A percentile compares a stretch with the other conserved stretches of the same genome.
Conservation (phyloP, 139 green algal species). For the Micromonas commoda region DNA sequence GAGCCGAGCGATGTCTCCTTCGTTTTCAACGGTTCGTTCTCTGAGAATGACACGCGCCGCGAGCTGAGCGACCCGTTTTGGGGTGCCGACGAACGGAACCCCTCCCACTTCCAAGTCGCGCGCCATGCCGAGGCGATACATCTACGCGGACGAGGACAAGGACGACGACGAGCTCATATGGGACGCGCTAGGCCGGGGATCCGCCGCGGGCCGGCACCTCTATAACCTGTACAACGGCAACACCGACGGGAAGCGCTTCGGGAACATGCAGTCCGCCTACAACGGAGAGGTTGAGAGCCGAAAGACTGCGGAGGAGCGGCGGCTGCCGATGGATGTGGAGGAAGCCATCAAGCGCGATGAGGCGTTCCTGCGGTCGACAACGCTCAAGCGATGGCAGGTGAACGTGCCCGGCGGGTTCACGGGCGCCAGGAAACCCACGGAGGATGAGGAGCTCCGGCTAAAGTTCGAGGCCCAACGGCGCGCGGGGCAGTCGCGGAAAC, state of each 20-base stretch:
- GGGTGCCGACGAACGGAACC: too few species aligned
- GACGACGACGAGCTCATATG: neutral
- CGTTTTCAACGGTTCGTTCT: too few species aligned
- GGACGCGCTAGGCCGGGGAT: neutral
- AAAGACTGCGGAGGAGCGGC: neutral
- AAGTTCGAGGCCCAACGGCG: neutral
- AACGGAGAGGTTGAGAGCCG: neutral
- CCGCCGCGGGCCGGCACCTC: neutral
- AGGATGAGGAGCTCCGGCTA: neutral
- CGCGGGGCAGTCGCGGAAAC: neutral
- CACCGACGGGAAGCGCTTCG: neutral
- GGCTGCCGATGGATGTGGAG: neutral
- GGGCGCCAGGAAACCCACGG: neutral
- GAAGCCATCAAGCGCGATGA: neutral
- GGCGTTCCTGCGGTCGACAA: neutral
- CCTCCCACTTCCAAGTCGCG: too few species aligned
- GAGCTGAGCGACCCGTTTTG: too few species aligned
- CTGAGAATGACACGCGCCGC: too few species aligned
- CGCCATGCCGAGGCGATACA: too few species aligned
- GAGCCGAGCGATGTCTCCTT: too few species aligned
- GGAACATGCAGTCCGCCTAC: neutral
- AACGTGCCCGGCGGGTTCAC: too few species aligned
- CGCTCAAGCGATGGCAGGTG: neutral
- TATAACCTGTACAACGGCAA: neutral
- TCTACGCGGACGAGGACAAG: neutral